Percentiles rank a stretch among this genome's conserved stretches.
Evolutionary conservation across 345 rosid genomes (phyloP).

Genomic region (Populus pruinosa): DNA sequence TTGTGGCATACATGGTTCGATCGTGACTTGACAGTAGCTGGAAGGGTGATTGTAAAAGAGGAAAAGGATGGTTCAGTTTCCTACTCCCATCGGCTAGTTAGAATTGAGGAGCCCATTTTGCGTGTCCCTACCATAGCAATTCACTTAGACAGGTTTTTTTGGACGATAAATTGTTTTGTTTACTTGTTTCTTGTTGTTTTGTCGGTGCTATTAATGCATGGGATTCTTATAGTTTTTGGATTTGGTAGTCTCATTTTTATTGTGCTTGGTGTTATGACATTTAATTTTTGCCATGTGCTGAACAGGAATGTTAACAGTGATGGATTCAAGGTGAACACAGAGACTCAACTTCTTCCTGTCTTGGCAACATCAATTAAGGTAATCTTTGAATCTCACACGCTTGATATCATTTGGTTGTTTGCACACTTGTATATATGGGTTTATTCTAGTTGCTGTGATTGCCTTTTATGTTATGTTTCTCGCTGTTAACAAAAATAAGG

Average conservation of each 20-base stretch:
- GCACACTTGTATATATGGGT: background rate
- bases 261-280: background rate
- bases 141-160: slow-evolving; percentile 78
- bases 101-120: slow-evolving; percentile 82
- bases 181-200: background rate
- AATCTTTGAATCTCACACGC: background rate
- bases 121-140: slow-evolving; percentile 92
- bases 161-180: background rate
- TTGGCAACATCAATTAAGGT: slow-evolving; percentile 93
- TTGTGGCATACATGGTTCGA: slow-evolving; percentile 99
- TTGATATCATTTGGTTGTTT: background rate
- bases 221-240: slow-evolving; percentile 3
- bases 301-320: slow-evolving; percentile 68
- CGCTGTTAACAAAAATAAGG: background rate
- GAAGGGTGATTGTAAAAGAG: slow-evolving; percentile 69
- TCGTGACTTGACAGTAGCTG: slow-evolving; percentile 94
- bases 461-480: background rate
- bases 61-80: slow-evolving; percentile 53
- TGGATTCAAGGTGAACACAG: slow-evolving; percentile 92
- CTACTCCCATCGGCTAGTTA: slow-evolving; percentile 67
- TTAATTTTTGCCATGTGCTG: slow-evolving; percentile 4
- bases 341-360: slow-evolving; percentile 76
- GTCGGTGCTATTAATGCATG: background rate
- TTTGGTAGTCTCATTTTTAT: background rate
- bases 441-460: background rate